phyloP scores from a whole-genome alignment of 1,284 basidiomycete genomes.

The Boletellus sp. region DNA sequence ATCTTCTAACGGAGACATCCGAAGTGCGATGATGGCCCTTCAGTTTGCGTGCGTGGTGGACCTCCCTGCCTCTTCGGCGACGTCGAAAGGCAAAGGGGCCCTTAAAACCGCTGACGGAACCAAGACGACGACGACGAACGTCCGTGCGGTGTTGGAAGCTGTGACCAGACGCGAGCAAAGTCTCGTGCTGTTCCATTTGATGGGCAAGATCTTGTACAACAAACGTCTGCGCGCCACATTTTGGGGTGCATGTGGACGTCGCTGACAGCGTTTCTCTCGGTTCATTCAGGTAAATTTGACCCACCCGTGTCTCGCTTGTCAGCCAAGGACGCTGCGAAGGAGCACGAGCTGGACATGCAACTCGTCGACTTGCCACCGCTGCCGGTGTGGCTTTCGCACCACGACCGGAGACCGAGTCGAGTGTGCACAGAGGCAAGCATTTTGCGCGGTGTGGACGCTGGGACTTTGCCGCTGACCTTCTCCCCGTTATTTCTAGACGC shows the following conservation, averaged over 20 bases:
- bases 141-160: conserved; percentile 53
- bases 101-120: conserved; percentile 27
- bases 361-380: conserved; percentile 51
- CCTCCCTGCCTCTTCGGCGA: conserved; percentile 21
- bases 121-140: conserved; percentile 5
- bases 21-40: conserved; percentile 88
- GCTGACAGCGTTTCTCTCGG: conserved; percentile 7
- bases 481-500: conserved; percentile 39
- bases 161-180: conserved; percentile 83
- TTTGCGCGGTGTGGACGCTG: no score
- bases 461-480: no score
- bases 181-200: conserved; percentile 85
- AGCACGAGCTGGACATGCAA: conserved; percentile 50
- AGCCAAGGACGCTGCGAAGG: conserved; percentile 54
- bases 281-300: conserved; percentile 65
- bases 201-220: conserved; percentile 94
- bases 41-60: conserved; percentile 71
- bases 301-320: conserved; percentile 49
- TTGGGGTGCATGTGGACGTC: background rate
- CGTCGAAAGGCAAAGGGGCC: conserved; percentile 25
- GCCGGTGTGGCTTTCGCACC: conserved; percentile 55
- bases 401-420: conserved; percentile 68
- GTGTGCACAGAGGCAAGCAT: conserved; percentile 78
- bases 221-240: conserved; percentile 59
- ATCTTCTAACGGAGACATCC: conserved; percentile 84